A percentile compares a stretch with the other conserved stretches of the same genome.
Evolutionary conservation across 1,139 yeast species (phyloP).

Genomic region (Blastobotrys arbuscula): DNA sequence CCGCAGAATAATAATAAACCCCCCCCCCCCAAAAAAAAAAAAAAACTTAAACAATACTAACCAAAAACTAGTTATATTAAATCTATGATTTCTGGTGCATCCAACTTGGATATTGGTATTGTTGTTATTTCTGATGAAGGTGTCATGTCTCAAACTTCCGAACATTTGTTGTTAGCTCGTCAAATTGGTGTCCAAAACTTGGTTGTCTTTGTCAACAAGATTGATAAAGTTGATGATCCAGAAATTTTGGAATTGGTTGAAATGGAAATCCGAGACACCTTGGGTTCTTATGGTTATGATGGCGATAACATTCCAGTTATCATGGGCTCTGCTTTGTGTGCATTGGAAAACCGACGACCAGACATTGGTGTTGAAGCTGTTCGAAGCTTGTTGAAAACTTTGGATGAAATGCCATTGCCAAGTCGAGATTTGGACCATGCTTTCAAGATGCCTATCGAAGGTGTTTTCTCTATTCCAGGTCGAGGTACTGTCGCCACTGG

Average conservation of each 20-base stretch:
- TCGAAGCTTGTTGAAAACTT: conserved; percentile 78
- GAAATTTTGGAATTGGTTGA: conserved; percentile 99
- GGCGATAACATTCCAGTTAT: conserved; percentile 98
- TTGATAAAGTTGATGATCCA: conserved; percentile 95
- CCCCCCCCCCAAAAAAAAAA: too few relatives aligned
- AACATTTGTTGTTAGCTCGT: conserved; percentile 95
- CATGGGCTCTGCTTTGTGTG: conserved; percentile 98
- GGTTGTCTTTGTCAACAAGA: conserved; percentile 97
- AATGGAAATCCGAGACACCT: conserved; percentile 99
- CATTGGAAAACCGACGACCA: conserved; percentile 80
- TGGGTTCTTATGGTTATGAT: conserved; percentile 87
- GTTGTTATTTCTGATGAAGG: conserved; percentile 99
- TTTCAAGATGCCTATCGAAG: conserved; percentile 96
- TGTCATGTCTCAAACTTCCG: conserved; percentile 99
- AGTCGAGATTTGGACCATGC: conserved; percentile 93
- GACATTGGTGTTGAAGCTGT: conserved; percentile 91
- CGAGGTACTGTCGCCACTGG: conserved; percentile 99
- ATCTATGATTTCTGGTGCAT: conserved; percentile 99
- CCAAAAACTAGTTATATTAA: too few relatives aligned
- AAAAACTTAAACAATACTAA: too few relatives aligned
- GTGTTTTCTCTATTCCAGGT: conserved; percentile 96
- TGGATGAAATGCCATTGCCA: conserved; percentile 97
- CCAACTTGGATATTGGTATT: conserved; percentile 99
- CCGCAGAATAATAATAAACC: too few relatives aligned
- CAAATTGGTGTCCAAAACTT: conserved; percentile 98